phyloP scores from a whole-genome alignment of 306 rosid genomes.

The Herpetospermum pedunculosum region DNA sequence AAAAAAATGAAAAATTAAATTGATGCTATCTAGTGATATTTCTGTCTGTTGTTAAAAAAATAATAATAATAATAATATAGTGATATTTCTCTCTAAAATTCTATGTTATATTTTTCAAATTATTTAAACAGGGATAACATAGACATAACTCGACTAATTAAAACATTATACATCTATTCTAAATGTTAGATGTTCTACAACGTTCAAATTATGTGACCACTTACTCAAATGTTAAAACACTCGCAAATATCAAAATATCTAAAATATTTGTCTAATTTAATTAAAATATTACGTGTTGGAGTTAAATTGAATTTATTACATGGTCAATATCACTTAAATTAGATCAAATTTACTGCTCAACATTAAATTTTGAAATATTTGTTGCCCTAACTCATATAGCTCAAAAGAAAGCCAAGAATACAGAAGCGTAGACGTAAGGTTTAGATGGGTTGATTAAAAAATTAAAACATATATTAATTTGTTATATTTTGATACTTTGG shows the following conservation, averaged over 20 bases:
- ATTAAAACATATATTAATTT: background rate
- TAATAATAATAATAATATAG: too few relatives aligned
- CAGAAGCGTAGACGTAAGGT: background rate
- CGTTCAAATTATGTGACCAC: too few relatives aligned
- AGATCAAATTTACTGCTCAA: background rate
- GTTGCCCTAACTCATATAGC: background rate
- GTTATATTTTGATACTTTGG: background rate
- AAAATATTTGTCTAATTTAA: background rate
- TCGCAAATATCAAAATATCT: too few relatives aligned
- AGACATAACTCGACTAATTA: too few relatives aligned
- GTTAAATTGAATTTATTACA: background rate
- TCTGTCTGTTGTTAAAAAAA: too few relatives aligned
- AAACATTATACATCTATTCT: too few relatives aligned
- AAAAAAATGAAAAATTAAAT: too few relatives aligned
- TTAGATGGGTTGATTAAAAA: background rate
- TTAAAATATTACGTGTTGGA: background rate
- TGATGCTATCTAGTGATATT: too few relatives aligned
- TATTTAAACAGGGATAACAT: too few relatives aligned
- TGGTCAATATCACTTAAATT: background rate
- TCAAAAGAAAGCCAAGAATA: background rate
- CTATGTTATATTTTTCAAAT: background rate
- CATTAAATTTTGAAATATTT: background rate
- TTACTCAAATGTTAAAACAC: background rate
- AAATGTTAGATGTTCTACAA: too few relatives aligned
- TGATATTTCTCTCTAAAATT: too few relatives aligned